Percentiles rank a stretch among this genome's conserved stretches.
Conservation (phyloP, 208 protist genomes). For the Herpetomonas tarakana region DNA sequence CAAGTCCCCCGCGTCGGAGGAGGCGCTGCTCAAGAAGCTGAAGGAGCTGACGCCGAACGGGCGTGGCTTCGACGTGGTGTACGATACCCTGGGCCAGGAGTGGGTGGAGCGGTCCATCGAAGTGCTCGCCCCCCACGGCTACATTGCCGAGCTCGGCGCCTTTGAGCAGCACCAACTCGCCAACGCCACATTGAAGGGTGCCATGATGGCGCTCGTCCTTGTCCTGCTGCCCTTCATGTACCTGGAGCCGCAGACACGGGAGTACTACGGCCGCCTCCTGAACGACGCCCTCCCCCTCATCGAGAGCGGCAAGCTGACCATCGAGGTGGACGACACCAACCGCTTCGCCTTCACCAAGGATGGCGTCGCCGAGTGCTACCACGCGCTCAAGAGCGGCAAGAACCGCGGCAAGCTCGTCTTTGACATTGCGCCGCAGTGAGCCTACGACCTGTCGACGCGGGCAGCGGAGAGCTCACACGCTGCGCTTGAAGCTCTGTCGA, state of each 20-base stretch:
- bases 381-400: background rate
- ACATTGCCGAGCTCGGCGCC: constrained; percentile 5
- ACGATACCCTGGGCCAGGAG: constrained; percentile 11
- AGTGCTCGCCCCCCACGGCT: constrained; percentile 12
- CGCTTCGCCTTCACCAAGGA: constrained; percentile 9
- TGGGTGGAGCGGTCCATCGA: constrained; percentile 8
- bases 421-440: background rate
- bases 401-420: constrained; percentile 17
- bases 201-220: constrained; percentile 5
- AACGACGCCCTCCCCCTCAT: constrained; percentile 9
- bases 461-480: too few relatives aligned
- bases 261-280: constrained; percentile 6
- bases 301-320: constrained; percentile 8
- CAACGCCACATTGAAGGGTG: constrained; percentile 9
- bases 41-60: constrained; percentile 2
- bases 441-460: too few relatives aligned
- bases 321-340: constrained; percentile 5
- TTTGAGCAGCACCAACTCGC: constrained; percentile 2
- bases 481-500: too few relatives aligned
- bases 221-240: constrained; percentile 16
- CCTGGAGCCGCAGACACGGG: background rate
- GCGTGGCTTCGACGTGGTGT: constrained; percentile 22
- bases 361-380: constrained; percentile 6
- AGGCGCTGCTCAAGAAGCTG: constrained; percentile 1
- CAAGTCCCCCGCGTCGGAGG: constrained; percentile 6